Percentiles rank a stretch among this genome's conserved stretches.
phyloP scores from a whole-genome alignment of 1,284 basidiomycete species.

The Volvariella surrecta region DNA sequence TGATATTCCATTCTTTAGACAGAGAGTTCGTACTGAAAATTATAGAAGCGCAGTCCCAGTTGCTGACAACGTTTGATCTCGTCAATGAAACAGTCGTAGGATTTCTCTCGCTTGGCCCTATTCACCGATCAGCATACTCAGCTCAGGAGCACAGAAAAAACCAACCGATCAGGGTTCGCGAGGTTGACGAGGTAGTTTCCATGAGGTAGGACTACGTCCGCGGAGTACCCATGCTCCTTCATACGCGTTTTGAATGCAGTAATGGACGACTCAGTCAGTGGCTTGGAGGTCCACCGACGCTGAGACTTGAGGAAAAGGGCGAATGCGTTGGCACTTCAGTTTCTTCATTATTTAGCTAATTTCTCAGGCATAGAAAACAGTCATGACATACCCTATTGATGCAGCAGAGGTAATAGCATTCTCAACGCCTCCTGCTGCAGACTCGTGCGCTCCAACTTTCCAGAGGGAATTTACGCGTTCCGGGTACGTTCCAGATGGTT shows the following conservation, averaged over 20 bases:
- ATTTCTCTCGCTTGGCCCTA: conserved; percentile 69
- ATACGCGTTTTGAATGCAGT: conserved; percentile 48
- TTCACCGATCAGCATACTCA: conserved; percentile 1
- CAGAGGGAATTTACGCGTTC: conserved; percentile 22
- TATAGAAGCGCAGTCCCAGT: conserved; percentile 70
- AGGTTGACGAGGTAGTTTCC: conserved; percentile 85
- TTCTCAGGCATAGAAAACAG: neutral
- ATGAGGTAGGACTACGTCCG: conserved; percentile 64
- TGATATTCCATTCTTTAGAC: no score
- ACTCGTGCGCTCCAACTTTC: conserved; percentile 81
- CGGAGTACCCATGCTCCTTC: conserved; percentile 48
- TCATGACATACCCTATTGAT: conserved; percentile 46
- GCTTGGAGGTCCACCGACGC: conserved; percentile 66
- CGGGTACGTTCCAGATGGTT: no score
- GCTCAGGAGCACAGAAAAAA: conserved; percentile 7
- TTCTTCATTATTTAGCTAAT: no score
- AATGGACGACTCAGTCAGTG: conserved; percentile 43
- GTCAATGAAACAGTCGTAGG: conserved; percentile 77
- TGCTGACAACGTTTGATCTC: conserved; percentile 77
- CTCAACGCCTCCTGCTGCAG: conserved; percentile 72
- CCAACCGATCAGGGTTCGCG: conserved; percentile 71
- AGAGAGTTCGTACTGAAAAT: conserved; percentile 85
- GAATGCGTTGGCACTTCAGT: conserved; percentile 66
- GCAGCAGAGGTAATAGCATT: conserved; percentile 67
- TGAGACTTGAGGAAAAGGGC: conserved; percentile 83